These are phyloP conservation scores for Mortierella sp. DNA, from an alignment of 371 early-diverging fungal genomes.

Conservation along the genomic window DNA sequence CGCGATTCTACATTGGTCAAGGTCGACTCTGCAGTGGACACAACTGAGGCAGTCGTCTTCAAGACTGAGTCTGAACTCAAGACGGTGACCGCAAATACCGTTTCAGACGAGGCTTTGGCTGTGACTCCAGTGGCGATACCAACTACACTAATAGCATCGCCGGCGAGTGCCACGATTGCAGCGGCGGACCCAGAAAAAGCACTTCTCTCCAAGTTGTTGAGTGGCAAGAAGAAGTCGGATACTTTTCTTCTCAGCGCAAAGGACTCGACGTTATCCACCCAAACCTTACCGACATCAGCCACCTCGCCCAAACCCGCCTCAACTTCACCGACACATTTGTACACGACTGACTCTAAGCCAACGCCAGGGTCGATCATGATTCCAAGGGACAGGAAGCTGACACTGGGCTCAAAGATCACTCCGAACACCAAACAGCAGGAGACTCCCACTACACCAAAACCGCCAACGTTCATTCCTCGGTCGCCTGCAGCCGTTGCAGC, in stretches of 20 bases:
- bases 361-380: neutral
- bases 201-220: neutral
- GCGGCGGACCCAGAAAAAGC: neutral
- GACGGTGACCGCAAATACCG: neutral
- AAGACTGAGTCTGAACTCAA: neutral
- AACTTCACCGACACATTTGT: neutral
- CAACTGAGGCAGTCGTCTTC: neutral
- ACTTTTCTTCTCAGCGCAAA: neutral
- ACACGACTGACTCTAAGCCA: neutral
- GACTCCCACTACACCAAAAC: neutral
- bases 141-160: neutral
- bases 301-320: neutral
- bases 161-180: neutral
- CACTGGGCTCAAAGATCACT: neutral
- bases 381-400: neutral
- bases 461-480: neutral
- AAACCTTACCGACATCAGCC: neutral
- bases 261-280: neutral
- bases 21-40: neutral
- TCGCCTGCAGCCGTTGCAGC: neutral
- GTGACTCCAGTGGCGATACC: neutral
- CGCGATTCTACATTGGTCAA: neutral
- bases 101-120: neutral
- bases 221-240: neutral
- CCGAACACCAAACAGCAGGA: neutral